Evolutionary conservation across 805 yeast genomes (phyloP), one percentile per base, ranked within the genome.

Genomic region (Hanseniaspora meyeri): DNA sequence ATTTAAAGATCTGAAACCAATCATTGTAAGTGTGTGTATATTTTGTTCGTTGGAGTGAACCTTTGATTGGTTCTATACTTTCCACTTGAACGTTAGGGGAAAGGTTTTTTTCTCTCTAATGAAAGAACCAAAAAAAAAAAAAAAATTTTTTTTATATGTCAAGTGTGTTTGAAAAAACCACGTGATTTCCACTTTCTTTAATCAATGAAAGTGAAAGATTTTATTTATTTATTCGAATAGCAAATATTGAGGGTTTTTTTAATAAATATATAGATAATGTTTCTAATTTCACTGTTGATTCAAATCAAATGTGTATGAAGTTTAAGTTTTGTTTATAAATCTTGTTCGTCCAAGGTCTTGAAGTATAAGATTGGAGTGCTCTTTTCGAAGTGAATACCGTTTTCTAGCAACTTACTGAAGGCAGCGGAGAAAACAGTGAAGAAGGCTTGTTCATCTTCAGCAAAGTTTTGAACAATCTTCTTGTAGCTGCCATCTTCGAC

Each of bases 281-380:
- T 34, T 34, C 34, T 32, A 32, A n/a, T n/a, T n/a, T n/a, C n/a
- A n/a, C n/a, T n/a, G n/a, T 24, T 24, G 27, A 5, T 24, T 24
- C 3, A 24, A 24, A 24, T 24, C 5, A 24, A 24, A 24, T 24
- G 27, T 34, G 14, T 12, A 4, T 11, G 14, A 34, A 34, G 9
- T 34, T 7, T 11, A 11, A 34, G 3, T 34, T 12, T 12, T 11
- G 2, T 31, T 51, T 47, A 57, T 29, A 51, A 40, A 32, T 72
- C 79, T 72, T 84, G 89, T 52, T 84, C 89, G 43, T 83, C 89
- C 58, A 86, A 70, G 38, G 91, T 82, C 68, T 81, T 75, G 69
- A 84, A 83, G 47, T 65, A 65, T 63, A 73, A 72, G n/a, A 69
- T 70, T 60, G 72, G 67, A 32, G 73, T 65, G 37, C 72, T 70